Conservation (phyloP, 192 early-diverging fungal species). For the Coemansia reversa region DNA sequence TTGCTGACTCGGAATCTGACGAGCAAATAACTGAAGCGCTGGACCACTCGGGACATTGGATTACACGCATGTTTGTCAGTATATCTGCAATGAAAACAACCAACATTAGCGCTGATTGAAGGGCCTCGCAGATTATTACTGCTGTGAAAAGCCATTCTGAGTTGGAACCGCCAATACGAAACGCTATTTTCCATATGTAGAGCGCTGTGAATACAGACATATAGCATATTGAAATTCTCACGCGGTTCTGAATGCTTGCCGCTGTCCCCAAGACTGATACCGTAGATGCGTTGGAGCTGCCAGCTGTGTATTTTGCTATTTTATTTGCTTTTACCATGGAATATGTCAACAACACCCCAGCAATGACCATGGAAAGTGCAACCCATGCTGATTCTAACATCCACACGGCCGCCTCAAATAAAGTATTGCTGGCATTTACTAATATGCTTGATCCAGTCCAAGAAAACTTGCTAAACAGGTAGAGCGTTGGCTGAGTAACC, state of each 20-base stretch:
- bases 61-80: conserved; percentile 7
- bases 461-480: conserved; percentile 20
- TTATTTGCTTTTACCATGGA: conserved; percentile 29
- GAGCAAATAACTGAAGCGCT: conserved; percentile 7
- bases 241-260: conserved; percentile 19
- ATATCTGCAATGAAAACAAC: conserved; percentile 21
- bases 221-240: conserved; percentile 19
- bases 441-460: conserved; percentile 18
- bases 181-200: conserved; percentile 17
- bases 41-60: conserved; percentile 8
- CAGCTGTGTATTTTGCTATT: conserved; percentile 2
- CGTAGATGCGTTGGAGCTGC: conserved; percentile 6
- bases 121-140: conserved; percentile 16
- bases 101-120: conserved; percentile 17
- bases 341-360: conserved; percentile 6
- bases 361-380: conserved; percentile 4
- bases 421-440: not conserved
- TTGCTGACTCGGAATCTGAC: not conserved
- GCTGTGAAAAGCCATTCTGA: conserved; percentile 16
- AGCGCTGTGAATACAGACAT: not conserved
- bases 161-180: conserved; percentile 23
- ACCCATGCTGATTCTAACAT: conserved; percentile 30
- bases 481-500: conserved; percentile 32
- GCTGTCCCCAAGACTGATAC: conserved; percentile 24
- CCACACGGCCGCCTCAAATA: conserved; percentile 26